phyloP scores from a whole-genome alignment of 2,329 filamentous ascomycete genomes.

The Ophiostoma angusticollis region DNA sequence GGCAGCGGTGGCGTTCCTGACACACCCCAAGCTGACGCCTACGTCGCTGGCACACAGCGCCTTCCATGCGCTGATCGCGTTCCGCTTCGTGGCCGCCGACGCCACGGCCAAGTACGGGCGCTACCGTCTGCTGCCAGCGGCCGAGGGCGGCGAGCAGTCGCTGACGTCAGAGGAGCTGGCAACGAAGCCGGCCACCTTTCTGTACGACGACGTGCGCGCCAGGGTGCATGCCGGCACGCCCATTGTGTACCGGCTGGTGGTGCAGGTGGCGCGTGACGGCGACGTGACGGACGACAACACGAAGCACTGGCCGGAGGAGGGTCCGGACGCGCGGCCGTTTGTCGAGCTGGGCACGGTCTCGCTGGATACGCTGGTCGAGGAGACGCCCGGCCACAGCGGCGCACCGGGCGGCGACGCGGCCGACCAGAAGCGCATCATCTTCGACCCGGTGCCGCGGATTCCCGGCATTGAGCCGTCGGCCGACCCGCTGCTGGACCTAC shows the following conservation, averaged over 20 bases:
- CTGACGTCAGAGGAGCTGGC: slow-evolving; percentile 27
- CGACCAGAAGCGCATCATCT: slow-evolving; percentile 40
- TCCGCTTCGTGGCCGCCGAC: slow-evolving; percentile 27
- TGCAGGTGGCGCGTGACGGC: slow-evolving; percentile 27
- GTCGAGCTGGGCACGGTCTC: slow-evolving; percentile 37
- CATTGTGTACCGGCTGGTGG: slow-evolving; percentile 33
- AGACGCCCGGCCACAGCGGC: too few relatives aligned
- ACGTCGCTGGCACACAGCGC: slow-evolving; percentile 33
- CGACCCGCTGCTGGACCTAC: slow-evolving; percentile 43
- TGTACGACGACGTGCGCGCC: slow-evolving; percentile 34
- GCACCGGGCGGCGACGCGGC: slow-evolving; percentile 22
- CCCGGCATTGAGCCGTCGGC: slow-evolving; percentile 37
- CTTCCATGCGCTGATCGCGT: slow-evolving; percentile 37
- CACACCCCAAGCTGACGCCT: slow-evolving; percentile 35
- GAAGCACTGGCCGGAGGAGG: slow-evolving; percentile 38
- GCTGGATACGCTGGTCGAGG: slow-evolving; percentile 27
- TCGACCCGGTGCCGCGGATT: slow-evolving; percentile 46
- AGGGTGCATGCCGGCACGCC: slow-evolving; percentile 15
- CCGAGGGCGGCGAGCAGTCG: slow-evolving; percentile 26
- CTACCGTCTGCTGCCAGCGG: slow-evolving; percentile 35
- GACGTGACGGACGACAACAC: slow-evolving; percentile 19
- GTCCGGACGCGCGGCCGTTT: slow-evolving; percentile 36
- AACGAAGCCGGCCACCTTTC: slow-evolving; percentile 28
- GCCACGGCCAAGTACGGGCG: slow-evolving; percentile 33
- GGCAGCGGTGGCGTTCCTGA: slow-evolving; percentile 32